Percentiles rank a stretch among this genome's conserved stretches.
Evolutionary conservation across 495 filamentous ascomycete species (phyloP).

Genomic region (Hypoxylon crocopeplum): DNA sequence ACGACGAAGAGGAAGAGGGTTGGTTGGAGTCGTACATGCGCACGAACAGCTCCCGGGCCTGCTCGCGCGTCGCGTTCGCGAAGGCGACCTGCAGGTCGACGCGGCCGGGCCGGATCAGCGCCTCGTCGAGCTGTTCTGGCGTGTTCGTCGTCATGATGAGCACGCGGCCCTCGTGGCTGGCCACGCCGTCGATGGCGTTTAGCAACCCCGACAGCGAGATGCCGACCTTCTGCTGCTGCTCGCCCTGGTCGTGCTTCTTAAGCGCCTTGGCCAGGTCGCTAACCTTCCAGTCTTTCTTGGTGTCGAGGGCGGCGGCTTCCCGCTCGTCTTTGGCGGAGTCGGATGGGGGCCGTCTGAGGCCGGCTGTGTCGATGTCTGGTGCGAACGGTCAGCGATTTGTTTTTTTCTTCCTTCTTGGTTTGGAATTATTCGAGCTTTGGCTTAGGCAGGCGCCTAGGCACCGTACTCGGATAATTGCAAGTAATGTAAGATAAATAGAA

Average conservation of each 20-base stretch:
- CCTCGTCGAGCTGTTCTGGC: conserved; percentile 74
- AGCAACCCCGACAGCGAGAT: conserved; percentile 79
- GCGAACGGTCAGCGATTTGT: background rate
- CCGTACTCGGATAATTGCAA: no score
- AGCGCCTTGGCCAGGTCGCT: conserved; percentile 46
- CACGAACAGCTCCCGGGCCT: conserved; percentile 72
- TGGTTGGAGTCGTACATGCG: conserved; percentile 67
- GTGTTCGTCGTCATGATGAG: conserved; percentile 88
- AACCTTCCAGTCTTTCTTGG: conserved; percentile 43
- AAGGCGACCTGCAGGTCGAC: conserved; percentile 78
- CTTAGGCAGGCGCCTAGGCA: no score
- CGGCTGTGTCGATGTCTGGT: conserved; percentile 71
- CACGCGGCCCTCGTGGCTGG: conserved; percentile 79
- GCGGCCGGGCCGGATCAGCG: conserved; percentile 76
- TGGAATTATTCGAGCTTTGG: no score
- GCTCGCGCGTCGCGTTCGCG: conserved; percentile 64
- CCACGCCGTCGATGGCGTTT: conserved; percentile 86
- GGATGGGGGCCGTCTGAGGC: conserved; percentile 57
- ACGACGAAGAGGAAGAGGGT: background rate
- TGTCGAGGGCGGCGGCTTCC: background rate
- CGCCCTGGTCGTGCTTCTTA: conserved; percentile 37
- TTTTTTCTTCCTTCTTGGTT: background rate
- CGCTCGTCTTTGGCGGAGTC: conserved; percentile 21
- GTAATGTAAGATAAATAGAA: no score
- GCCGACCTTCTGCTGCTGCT: conserved; percentile 45